These are phyloP conservation scores for Erodium moschatum DNA, from an alignment of 441 rosid species.

Conservation along the genomic window DNA sequence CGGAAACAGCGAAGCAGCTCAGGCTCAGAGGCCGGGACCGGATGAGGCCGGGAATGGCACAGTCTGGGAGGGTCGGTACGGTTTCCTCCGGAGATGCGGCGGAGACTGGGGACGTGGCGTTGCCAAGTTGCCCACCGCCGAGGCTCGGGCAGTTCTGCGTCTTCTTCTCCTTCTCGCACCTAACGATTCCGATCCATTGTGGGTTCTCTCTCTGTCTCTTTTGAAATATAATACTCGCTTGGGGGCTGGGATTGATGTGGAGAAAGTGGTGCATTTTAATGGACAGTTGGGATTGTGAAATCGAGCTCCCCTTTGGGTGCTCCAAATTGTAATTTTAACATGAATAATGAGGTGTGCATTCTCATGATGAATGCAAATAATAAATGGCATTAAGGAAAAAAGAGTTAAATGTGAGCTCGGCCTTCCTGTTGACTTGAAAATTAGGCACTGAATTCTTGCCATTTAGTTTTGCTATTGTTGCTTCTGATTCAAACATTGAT, in stretches of 20 bases:
- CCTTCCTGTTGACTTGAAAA: not conserved
- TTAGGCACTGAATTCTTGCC: not conserved
- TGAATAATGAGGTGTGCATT: not conserved
- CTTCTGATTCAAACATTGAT: not conserved
- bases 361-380: not conserved
- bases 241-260: too few relatives aligned
- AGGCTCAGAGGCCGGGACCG: too few relatives aligned
- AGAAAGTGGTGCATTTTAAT: too few relatives aligned
- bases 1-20: not conserved
- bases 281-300: too few relatives aligned
- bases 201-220: constrained; percentile 14
- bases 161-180: constrained; percentile 59
- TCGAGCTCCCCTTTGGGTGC: not conserved
- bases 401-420: not conserved
- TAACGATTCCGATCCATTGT: constrained; percentile 65
- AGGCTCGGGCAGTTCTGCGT: constrained; percentile 67
- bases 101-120: constrained; percentile 37
- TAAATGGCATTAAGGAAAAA: not conserved
- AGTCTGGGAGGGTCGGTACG: too few relatives aligned
- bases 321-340: constrained; percentile 1
- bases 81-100: constrained; percentile 12
- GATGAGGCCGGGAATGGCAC: too few relatives aligned
- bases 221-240: not conserved
- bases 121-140: constrained; percentile 56
- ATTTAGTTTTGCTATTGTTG: not conserved